Conservation (phyloP, 1,284 basidiomycete genomes). For the Apiotrichum mycotoxinovorans region DNA sequence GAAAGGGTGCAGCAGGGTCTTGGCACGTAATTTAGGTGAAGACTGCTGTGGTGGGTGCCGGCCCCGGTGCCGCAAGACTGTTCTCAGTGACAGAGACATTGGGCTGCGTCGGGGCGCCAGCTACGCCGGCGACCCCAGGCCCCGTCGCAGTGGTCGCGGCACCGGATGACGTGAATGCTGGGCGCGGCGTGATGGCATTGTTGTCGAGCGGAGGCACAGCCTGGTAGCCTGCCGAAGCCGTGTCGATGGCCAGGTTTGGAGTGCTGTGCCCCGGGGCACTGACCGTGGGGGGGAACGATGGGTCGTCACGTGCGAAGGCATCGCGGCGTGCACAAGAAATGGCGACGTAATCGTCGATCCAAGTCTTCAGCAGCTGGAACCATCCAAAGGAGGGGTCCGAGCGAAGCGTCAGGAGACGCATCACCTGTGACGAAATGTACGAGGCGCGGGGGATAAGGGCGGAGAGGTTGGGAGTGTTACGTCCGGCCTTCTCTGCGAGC, state of each 20-base stretch:
- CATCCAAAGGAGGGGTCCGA: conserved; percentile 38
- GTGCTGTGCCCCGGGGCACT: not conserved
- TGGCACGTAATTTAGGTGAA: not conserved
- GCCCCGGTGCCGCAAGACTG: no score
- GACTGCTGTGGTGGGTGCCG: no score
- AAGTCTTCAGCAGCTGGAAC: conserved; percentile 47
- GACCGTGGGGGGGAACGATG: not conserved
- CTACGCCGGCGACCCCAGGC: conserved; percentile 13
- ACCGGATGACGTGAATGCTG: conserved; percentile 15
- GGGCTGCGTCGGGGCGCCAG: not conserved
- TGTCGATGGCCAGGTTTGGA: conserved; percentile 19
- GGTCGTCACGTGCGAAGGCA: conserved; percentile 20
- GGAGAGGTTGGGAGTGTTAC: not conserved
- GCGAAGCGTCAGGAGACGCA: conserved; percentile 38
- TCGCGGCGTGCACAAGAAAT: conserved; percentile 32
- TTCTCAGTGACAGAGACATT: no score
- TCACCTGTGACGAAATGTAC: conserved; percentile 40
- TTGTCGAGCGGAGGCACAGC: conserved; percentile 11
- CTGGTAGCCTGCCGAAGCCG: conserved; percentile 13
- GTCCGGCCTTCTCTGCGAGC: conserved; percentile 3
- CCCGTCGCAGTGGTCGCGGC: conserved; percentile 11
- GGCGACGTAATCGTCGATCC: conserved; percentile 43
- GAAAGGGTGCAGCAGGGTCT: not conserved
- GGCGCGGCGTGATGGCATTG: conserved; percentile 20
- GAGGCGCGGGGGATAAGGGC: conserved; percentile 28